Conservation (phyloP, 768 basidiomycete genomes). For the Russula abietina region DNA sequence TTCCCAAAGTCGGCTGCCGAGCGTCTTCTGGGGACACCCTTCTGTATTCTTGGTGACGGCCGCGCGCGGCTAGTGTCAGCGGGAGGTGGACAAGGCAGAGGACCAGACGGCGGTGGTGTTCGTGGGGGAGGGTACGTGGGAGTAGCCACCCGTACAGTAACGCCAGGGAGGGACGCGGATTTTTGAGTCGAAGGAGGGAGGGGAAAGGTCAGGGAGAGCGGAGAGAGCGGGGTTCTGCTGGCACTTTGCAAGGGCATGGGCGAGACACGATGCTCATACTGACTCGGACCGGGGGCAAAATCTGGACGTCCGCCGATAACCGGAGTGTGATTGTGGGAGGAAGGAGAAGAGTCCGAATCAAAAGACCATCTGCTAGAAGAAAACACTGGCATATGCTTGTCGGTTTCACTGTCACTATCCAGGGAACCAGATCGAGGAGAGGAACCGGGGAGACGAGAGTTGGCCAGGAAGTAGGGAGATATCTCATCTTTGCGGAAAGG, state of each 20-base stretch:
- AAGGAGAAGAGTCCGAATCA: slow-evolving; percentile 10
- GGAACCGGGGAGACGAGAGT: not conserved
- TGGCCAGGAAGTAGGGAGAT: not conserved
- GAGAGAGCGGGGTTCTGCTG: slow-evolving; percentile 16
- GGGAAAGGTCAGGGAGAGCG: slow-evolving; percentile 22
- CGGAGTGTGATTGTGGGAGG: not conserved
- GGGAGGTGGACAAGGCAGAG: slow-evolving; percentile 13
- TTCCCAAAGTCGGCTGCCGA: slow-evolving; percentile 3
- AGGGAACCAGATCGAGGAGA: slow-evolving; percentile 5
- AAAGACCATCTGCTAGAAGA: slow-evolving; percentile 14
- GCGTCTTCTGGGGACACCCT: not conserved
- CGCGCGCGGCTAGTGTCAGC: not conserved
- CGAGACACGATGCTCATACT: not conserved
- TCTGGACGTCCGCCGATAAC: not conserved
- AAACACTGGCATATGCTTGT: slow-evolving; percentile 4
- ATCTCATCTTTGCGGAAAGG: slow-evolving; percentile 24
- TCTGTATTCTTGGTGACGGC: not conserved
- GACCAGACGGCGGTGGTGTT: slow-evolving; percentile 11
- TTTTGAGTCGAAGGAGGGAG: slow-evolving; percentile 14
- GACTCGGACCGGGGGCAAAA: not conserved
- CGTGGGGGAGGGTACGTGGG: slow-evolving; percentile 16
- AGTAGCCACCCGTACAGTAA: slow-evolving; percentile 13
- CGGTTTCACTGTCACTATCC: not conserved
- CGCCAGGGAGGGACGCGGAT: slow-evolving; percentile 1
- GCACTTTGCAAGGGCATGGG: not conserved